Evolutionary conservation across 2,329 filamentous ascomycete species (phyloP), one percentile per base, ranked within the genome.

Genomic region (Raffaelea albimanens): DNA sequence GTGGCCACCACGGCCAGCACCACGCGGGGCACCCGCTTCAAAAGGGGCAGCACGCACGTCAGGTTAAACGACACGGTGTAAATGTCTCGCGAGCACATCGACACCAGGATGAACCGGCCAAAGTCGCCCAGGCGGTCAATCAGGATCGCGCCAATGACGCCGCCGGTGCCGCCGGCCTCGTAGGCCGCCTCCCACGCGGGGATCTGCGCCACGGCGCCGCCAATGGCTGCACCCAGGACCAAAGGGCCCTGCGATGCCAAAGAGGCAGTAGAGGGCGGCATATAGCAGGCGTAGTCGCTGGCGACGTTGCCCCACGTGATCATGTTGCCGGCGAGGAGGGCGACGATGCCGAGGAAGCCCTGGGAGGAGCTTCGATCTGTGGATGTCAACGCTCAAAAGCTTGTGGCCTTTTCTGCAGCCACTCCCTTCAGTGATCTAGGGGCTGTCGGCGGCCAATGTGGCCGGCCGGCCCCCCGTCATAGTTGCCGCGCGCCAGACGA

Each of bases 1-100:
- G 64, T 65, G 36, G 66, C 59, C 2, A 67, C 54, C 4, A 70
- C 38, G 8, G 63, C 62, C 55, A 68, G 69, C 21, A 68, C 44
- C 46, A 67, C 64, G 4, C 68, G 61, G 5, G 68, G 68, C 11
- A 71, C 58, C 19, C 58, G 57, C 11, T 59, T 55, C 40, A 70
- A 59, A 13, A 62, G 53, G 9, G 65, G 62, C 11, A 65, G 50
- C 11, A 71, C 55, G 54, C 68, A 63, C 58, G 70, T 67, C 60
- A 82, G 75, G 65, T 82, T 81, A 54, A 82, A 69, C 4, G 76
- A 77, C 54, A 82, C 72, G 56, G 73, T 73, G 64, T 83, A 82
- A 62, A 78, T 74, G 18, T 75, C 78, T 16, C 72, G 75, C 2
- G 75, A 67, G 11, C 79, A 67, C 59, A 82, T 82, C 19, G 76